phyloP scores from a whole-genome alignment of 2,329 filamentous ascomycete species.

The Colletotrichum sp. region DNA sequence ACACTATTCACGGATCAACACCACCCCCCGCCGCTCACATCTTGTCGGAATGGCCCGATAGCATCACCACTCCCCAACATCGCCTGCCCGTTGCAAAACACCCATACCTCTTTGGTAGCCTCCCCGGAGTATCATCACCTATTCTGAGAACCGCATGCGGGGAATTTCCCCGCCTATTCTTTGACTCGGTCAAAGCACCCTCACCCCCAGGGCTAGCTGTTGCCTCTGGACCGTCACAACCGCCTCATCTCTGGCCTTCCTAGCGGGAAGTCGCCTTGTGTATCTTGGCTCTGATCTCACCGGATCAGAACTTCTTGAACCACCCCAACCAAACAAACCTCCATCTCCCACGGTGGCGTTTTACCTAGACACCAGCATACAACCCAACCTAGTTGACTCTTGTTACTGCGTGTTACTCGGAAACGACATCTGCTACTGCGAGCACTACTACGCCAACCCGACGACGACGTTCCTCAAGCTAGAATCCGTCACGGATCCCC shows the following conservation, averaged over 20 bases:
- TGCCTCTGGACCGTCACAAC: not conserved
- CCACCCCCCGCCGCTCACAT: not conserved
- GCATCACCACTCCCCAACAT: slow-evolving; percentile 12
- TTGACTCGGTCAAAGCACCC: slow-evolving; percentile 26
- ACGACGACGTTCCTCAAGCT: not conserved
- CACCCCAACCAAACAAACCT: not conserved
- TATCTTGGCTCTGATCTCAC: not conserved
- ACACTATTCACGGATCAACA: not conserved
- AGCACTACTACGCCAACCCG: slow-evolving; percentile 10
- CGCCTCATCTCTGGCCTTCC: not conserved
- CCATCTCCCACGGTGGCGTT: slow-evolving; percentile 21
- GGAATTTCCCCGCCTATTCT: slow-evolving; percentile 24
- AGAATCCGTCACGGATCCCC: slow-evolving; percentile 20
- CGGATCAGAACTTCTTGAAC: not conserved
- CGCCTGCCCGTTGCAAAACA: not conserved
- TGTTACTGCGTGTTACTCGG: slow-evolving; percentile 23
- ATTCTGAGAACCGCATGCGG: slow-evolving; percentile 24
- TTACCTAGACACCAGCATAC: slow-evolving; percentile 19
- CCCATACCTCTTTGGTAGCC: slow-evolving; percentile 21
- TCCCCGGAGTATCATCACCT: slow-evolving; percentile 12
- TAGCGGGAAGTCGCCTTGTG: not conserved
- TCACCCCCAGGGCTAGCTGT: slow-evolving; percentile 14
- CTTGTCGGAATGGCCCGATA: slow-evolving; percentile 20
- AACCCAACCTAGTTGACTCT: slow-evolving; percentile 21
- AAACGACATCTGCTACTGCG: slow-evolving; percentile 19